Base-by-base conservation (phyloP, 2,329 filamentous ascomycete species). In the Cladophialophora yegresii region DNA sequence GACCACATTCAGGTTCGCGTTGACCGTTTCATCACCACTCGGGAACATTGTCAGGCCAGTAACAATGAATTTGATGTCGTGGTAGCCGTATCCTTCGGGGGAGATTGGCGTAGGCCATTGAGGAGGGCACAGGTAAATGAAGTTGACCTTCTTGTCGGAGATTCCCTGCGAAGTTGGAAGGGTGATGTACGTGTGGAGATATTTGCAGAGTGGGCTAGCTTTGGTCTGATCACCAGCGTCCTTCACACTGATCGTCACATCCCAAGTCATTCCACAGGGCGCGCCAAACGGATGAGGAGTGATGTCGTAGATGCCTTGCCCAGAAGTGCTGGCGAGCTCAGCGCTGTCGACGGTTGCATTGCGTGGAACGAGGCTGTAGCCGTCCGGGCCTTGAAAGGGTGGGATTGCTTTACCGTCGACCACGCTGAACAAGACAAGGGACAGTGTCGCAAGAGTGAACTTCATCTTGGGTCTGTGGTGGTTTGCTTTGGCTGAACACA, bases 11-110 rank as follows among this genome's bases (percentile, higher is more conserved):
- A 59, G 33, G 12, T 36, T 49, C 10, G 57, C 57, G 20, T 36
- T 10, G 45, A 36, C 47, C 47, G 47, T 28, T 10, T 9, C 23
- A 12, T 40, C 16, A 16, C 16, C 16, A 16, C 45, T 5, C 0
- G 57, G 45, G 57, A 59, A 59, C 4, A 23, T 33, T 20, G 47
- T 26, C 7, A 20, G 12, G 22, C 57, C 57, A 8, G 30, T 53
- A 6, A 59, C 57, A 7, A 59, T 59, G 57, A 59, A 51, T 32
- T 59, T 59, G 57, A 43, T 53, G 47, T 59, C 32, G 12, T 43
- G 45, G 32, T 23, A 40, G 6, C 57, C 57, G 20, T 59, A 59
- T 2, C 57, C 57, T 28, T 59, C 33, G 20, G 36, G 36, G 12
- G 40, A 28, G 9, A 23, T 43, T 13, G 57, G 55, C 2, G 13